Evolutionary conservation across 257 asterid genomes (phyloP), one percentile per base, ranked within the genome.

Genomic region (Linderniella brevidens): DNA sequence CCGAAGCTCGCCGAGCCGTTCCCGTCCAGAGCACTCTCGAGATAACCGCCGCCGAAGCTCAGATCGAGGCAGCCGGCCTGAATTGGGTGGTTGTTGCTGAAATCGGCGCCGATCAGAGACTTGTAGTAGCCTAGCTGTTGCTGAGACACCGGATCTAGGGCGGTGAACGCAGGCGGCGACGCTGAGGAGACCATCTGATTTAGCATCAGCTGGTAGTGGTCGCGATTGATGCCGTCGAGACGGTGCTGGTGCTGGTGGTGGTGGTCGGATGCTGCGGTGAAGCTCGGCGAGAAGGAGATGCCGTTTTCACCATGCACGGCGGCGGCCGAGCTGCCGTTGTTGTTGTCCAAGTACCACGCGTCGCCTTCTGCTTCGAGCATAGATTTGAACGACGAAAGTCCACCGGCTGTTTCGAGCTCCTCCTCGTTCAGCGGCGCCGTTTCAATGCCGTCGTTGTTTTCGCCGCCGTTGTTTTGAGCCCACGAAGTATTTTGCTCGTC

Each of bases 161-260:
- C 69, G 55, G 59, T 72, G 67, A 84, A 78, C 52, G 77, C 71
- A 1, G 96, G 96, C 0, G 98, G 81, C 52, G 94, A 78, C 11
- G 96, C 76, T 0, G 94, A 72, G 5, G 98, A 85, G 46, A 81
- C 93, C 32, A 76, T 72, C 0, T 63, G 52, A 12, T 69, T 80
- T 8, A 74, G 45, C 18, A 84, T 60, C 57, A 80, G 65, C 13
- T 65, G 76, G 29, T 64, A 64, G 53, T 49, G 72, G 48, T 3
- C 17, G 48, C 8, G 48, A 43, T 11, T 43, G 48, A 8, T 3
- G 18, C 17, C 10, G 1, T 8, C 48, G 1, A n/a, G n/a, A n/a
- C n/a, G n/a, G n/a, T 25, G 32, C 4, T 3, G 4, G 13, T 35
- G 18, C 7, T 29, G 55, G 5, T 67, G 41, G 25, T 5, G n/a